Base-by-base conservation (phyloP, 2,329 filamentous ascomycete species). In the Cytospora piceae region DNA sequence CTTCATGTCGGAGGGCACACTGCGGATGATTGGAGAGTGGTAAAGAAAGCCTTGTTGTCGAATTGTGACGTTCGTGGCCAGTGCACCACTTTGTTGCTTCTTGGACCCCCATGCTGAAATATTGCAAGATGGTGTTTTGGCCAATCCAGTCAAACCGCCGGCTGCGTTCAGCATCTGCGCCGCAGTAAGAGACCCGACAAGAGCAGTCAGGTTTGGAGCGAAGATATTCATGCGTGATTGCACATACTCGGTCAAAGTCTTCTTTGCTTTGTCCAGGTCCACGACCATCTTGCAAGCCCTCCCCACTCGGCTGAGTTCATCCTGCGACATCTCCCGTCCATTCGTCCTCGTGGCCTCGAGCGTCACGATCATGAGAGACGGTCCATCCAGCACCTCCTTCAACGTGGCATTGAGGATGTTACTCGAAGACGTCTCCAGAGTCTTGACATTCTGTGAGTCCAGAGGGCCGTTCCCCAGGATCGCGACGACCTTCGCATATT, bases 221-320 rank as follows among this genome's bases (percentile, higher is more conserved):
- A 98, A 98, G 39, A 96, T 84, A 71, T 91, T 95, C 92, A 99
- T 98, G 68, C 95, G 91, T 42, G 94, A 97, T 78, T 97, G 92
- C 20, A 99, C 95, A 73, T 97, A 99, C 75, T 95, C 90, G 2
- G 92, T 96, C 63, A 99, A 84, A 0, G 89, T 91, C 68, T 86
- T 90, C 78, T 97, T 97, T 32, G 94, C 93, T 70, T 85, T 88
- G 75, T 98, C 93, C 12, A 99, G 87, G 46, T 89, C 85, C n/a
- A 98, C 83, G 12, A 92, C 90, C 87, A 96, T 95, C 69, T 93
- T 87, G 77, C 94, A 97, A 11, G 93, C 94, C 61, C 86, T 84
- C 32, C 90, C 80, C 24, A 97, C 89, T 31, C 86, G 84, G 58
- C 89, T 83, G 7, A 98, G 83, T 76, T 97, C 93, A 6, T 87